Base-by-base conservation (phyloP, 129 eudicot genomes). In the Scalesia atractyloides region DNA sequence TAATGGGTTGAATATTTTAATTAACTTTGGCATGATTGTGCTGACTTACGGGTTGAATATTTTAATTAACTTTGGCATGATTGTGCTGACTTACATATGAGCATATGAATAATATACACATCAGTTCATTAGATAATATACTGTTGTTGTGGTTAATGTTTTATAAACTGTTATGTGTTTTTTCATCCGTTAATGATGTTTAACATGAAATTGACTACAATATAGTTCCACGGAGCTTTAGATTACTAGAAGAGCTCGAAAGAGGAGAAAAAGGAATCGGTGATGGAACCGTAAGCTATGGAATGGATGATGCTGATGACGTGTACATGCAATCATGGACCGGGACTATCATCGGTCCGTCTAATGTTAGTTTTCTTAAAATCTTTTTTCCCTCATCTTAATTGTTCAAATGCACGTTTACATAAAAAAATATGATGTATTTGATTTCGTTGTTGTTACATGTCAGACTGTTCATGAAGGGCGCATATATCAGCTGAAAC, bases 261-360 rank as follows among this genome's bases (percentile, higher is more conserved):
- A 87, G 96, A 79, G 94, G 96, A 47, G 96, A 90, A 74, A 90
- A 90, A 61, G 96, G 94, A 65, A 90, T 87, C 14, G 96, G 96
- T 44, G 91, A 90, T 90, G 96, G 96, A 87, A 85, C 89, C 58
- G 96, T 90, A 66, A 90, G 96, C 83, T 90, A 90, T 20, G 96
- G 96, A 18, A 90, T 90, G 96, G 96, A 90, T 68, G 96, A 87
- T 73, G 94, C 87, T 39, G 94, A 90, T 83, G 96, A 90, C 77
- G 77, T 90, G 3, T 87, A 75, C 86, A 87, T 90, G 96, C 94
- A 87, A 59, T 87, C 96, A 59, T 90, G 96, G 96, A 90, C 94
- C 1, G 94, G 96, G 66, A 90, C 96, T 30, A 87, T 90, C 56
- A 85, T 87, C 24, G 89, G 97, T 69, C 97, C 97, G 37, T 84